A percentile compares a stretch with the other conserved stretches of the same genome.
Conservation (phyloP, 306 rosid genomes). For the Luffa aegyptiaca region DNA sequence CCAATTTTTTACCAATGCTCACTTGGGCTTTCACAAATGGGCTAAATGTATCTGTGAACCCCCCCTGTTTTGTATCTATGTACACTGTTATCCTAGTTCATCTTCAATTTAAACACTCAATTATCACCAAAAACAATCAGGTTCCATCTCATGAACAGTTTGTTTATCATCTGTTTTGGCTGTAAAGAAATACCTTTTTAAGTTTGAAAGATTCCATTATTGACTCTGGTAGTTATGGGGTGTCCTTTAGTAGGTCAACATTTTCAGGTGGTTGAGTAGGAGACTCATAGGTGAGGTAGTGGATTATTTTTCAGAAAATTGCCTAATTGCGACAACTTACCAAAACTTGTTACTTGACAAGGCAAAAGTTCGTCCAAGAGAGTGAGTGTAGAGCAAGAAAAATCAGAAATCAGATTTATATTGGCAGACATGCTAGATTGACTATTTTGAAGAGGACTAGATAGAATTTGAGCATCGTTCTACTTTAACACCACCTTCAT, state of each 20-base stretch:
- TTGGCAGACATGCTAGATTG: too few species aligned
- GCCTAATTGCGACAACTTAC: neutral
- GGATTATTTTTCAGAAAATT: neutral
- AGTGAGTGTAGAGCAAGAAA: too few species aligned
- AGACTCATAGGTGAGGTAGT: too few species aligned
- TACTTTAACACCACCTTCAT: too few species aligned
- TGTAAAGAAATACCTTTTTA: neutral
- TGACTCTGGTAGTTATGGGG: neutral
- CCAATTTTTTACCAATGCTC: neutral
- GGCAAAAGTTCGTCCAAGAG: too few species aligned
- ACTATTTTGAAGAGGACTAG: too few species aligned
- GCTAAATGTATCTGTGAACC: neutral
- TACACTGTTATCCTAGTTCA: neutral
- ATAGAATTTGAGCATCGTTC: too few species aligned
- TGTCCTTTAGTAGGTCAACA: neutral
- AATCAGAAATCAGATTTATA: too few species aligned
- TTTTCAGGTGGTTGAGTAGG: neutral
- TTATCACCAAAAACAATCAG: neutral
- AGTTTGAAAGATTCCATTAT: neutral
- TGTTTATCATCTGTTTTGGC: neutral
- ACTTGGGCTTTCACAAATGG: neutral
- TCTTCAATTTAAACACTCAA: neutral
- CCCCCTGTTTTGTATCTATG: neutral
- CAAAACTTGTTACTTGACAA: too few species aligned
- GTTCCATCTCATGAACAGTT: neutral